Evolutionary conservation across 1,284 basidiomycete species (phyloP), one percentile per base, ranked within the genome.

Genomic region (Calocybe gambosa): DNA sequence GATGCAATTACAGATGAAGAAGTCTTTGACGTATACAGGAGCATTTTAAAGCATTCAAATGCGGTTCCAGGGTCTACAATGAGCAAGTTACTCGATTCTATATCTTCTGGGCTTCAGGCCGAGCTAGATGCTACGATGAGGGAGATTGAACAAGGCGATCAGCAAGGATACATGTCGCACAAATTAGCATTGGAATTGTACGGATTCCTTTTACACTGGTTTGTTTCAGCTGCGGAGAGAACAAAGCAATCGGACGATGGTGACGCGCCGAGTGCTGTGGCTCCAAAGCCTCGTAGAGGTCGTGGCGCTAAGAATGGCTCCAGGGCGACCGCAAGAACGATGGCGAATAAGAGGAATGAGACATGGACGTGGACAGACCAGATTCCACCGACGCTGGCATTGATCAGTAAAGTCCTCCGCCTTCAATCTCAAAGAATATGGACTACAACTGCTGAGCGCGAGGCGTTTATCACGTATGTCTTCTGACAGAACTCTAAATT

Each of bases 171-270:
- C 49, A 69, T 79, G 54, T 63, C 74, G 0, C 90, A 93, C 66
- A 85, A 85, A 60, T 59, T 63, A 0, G 79, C 89, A 0, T 70
- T 96, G 41, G 93, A 96, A 63, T 83, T 87, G 71, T 95, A 90
- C 63, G 86, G 85, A 2, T 96, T 95, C 61, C 69, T 95, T 16
- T 64, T 95, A 6, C 74, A 84, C 53, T 95, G 91, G 91, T 92
- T 92, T 59, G 84, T 89, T 16, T 67, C 68, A 13, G 80, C 80
- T 0, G 85, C 82, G 0, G 90, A 94, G 64, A 85, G 83, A 53
- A 78, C 84, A 45, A 84, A 82, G 44, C 68, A 69, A 2, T 66
- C 71, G 3, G 75, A 72, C 1, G 74, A 74, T 5, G 77, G 75
- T 9, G 80, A 78, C n/a, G 69, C 58, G 5, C 71, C 73, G 15